These are phyloP conservation scores for Pseudotsuga menziesii DNA, from an alignment of 75 land plant species.

Conservation along the genomic window DNA sequence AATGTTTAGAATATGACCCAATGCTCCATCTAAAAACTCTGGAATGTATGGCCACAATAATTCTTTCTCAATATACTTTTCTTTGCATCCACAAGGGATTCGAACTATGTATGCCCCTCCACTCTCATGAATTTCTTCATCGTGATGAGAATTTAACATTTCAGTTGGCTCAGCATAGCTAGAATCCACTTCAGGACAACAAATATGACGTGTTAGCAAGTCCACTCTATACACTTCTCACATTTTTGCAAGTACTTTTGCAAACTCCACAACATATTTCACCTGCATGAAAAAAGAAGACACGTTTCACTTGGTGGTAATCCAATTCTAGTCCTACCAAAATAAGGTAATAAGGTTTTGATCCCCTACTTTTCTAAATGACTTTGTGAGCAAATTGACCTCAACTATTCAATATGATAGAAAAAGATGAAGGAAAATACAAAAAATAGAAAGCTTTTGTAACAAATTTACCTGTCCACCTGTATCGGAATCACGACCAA, in stretches of 20 bases:
- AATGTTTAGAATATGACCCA: too few relatives aligned
- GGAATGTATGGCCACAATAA: constrained; percentile 78
- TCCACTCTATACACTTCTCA: constrained; percentile 51
- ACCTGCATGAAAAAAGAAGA: constrained; percentile 17
- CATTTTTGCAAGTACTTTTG: constrained; percentile 46
- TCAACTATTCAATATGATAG: too few relatives aligned
- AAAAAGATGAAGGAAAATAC: too few relatives aligned
- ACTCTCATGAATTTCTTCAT: constrained; percentile 75
- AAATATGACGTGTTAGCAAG: constrained; percentile 44
- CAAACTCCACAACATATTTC: constrained; percentile 64
- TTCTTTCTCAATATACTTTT: constrained; percentile 74
- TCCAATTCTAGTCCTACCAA: background rate
- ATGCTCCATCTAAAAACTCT: constrained; percentile 92
- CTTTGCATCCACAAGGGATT: constrained; percentile 79
- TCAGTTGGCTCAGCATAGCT: constrained; percentile 55
- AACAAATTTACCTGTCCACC: too few relatives aligned
- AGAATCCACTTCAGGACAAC: constrained; percentile 46
- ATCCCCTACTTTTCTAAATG: background rate
- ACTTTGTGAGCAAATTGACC: background rate
- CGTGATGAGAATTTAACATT: constrained; percentile 34
- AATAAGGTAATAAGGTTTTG: background rate
- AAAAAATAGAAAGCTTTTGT: too few relatives aligned
- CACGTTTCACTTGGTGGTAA: background rate
- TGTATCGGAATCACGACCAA: too few relatives aligned
- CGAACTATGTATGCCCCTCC: constrained; percentile 84